Percentiles rank a stretch among this genome's conserved stretches.
Conservation (phyloP, 352 stramenopile species). For the Pythium rishiriense region DNA sequence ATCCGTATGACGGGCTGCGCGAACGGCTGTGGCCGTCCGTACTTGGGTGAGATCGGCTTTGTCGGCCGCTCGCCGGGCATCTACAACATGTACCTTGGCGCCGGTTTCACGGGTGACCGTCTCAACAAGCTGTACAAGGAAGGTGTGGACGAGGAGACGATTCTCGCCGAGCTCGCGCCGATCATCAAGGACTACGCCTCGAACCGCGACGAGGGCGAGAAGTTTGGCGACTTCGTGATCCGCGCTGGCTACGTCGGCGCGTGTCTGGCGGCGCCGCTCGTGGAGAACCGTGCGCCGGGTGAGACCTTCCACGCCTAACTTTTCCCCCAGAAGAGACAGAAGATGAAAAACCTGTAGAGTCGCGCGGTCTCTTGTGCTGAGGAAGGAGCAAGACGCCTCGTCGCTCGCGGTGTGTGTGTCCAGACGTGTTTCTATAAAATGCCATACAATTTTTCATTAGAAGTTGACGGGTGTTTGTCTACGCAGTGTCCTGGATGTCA, state of each 20-base stretch:
- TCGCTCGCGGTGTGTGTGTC: neutral
- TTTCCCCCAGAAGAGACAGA: neutral
- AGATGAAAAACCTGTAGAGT: neutral
- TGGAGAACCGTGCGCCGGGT: constrained; percentile 60
- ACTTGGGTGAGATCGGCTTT: constrained; percentile 98
- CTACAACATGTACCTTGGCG: constrained; percentile 98
- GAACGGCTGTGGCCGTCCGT: constrained; percentile 96
- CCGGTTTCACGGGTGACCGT: constrained; percentile 67
- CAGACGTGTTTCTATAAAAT: neutral
- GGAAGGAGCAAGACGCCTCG: neutral
- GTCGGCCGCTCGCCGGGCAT: constrained; percentile 95
- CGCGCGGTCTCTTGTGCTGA: neutral
- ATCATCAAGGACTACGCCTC: constrained; percentile 82
- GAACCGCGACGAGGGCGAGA: constrained; percentile 61
- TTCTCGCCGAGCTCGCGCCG: constrained; percentile 63
- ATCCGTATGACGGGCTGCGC: constrained; percentile 98
- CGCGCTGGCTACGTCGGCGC: constrained; percentile 70
- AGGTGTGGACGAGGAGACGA: constrained; percentile 73
- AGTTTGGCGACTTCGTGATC: constrained; percentile 87
- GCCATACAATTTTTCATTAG: neutral
- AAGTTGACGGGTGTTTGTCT: no score
- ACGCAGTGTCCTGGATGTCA: no score
- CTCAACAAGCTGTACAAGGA: constrained; percentile 88
- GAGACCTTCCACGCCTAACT: constrained; percentile 69
- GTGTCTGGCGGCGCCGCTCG: constrained; percentile 58